phyloP scores from a whole-genome alignment of 2,329 filamentous ascomycete genomes.

The Clonostachys rhizophaga region DNA sequence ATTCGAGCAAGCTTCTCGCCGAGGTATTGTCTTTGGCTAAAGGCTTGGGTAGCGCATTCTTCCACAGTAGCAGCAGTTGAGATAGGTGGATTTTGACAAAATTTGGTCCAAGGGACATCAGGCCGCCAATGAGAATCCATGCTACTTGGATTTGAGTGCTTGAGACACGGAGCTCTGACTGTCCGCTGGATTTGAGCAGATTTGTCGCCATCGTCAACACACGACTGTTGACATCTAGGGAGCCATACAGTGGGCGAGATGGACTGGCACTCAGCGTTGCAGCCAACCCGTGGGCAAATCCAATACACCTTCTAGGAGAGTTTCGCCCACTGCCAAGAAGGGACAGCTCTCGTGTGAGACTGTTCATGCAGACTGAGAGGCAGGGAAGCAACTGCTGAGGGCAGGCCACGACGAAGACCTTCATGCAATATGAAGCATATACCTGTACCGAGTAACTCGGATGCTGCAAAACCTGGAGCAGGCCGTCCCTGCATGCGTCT shows the following conservation, averaged over 20 bases:
- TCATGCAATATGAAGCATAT: slow-evolving; percentile 79
- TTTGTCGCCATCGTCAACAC: slow-evolving; percentile 89
- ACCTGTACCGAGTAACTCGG: slow-evolving; percentile 96
- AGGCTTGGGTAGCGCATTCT: slow-evolving; percentile 92
- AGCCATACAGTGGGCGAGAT: slow-evolving; percentile 84
- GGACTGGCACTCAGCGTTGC: slow-evolving; percentile 88
- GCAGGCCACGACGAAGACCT: slow-evolving; percentile 82
- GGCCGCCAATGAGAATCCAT: slow-evolving; percentile 92
- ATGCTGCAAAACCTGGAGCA: slow-evolving; percentile 88
- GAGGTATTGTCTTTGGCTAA: slow-evolving; percentile 88
- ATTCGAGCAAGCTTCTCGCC: slow-evolving; percentile 78
- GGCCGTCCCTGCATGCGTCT: slow-evolving; percentile 78
- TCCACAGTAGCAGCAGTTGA: slow-evolving; percentile 90
- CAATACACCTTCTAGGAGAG: slow-evolving; percentile 78
- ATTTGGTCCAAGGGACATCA: slow-evolving; percentile 95
- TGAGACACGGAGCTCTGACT: slow-evolving; percentile 84
- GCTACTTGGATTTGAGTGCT: slow-evolving; percentile 96
- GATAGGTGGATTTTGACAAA: slow-evolving; percentile 98
- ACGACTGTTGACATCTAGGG: slow-evolving; percentile 89
- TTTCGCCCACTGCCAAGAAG: slow-evolving; percentile 71
- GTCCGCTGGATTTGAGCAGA: slow-evolving; percentile 85
- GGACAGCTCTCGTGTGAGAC: slow-evolving; percentile 78
- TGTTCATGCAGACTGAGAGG: slow-evolving; percentile 95
- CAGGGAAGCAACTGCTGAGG: slow-evolving; percentile 89
- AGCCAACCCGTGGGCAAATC: slow-evolving; percentile 87